A percentile compares a stretch with the other conserved stretches of the same genome.
phyloP scores from a whole-genome alignment of 495 filamentous ascomycete species.

The Immersiella caudata region DNA sequence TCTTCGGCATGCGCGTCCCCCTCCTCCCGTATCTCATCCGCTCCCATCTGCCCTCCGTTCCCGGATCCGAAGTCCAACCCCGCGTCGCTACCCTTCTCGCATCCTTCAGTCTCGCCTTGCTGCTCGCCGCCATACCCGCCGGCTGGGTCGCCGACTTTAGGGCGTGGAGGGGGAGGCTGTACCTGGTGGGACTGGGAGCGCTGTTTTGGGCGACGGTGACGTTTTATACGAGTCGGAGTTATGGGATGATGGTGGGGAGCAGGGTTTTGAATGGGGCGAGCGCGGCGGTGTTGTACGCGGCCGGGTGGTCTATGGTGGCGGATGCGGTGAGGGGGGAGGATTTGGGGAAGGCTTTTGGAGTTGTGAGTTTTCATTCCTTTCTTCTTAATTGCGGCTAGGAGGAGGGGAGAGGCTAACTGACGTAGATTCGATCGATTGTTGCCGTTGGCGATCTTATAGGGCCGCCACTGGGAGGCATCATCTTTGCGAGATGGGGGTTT shows the following conservation, averaged over 20 bases:
- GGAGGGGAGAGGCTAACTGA: neutral
- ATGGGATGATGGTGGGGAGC: conserved; percentile 5
- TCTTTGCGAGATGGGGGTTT: conserved; percentile 18
- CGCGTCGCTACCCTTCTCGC: conserved; percentile 15
- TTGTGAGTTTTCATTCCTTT: neutral
- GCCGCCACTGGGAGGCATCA: conserved; percentile 12
- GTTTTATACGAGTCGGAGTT: conserved; percentile 19
- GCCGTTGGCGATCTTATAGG: conserved; percentile 16
- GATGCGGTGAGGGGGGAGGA: conserved; percentile 16
- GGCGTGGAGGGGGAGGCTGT: conserved; percentile 3
- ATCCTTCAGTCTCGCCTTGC: conserved; percentile 16
- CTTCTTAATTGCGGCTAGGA: neutral
- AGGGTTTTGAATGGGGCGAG: conserved; percentile 18
- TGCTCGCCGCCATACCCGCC: conserved; percentile 15
- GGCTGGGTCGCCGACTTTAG: conserved; percentile 18
- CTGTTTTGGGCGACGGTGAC: conserved; percentile 13
- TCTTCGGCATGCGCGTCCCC: conserved; percentile 23
- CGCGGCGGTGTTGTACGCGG: conserved; percentile 19
- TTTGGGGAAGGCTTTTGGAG: conserved; percentile 17
- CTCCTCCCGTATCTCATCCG: conserved; percentile 19
- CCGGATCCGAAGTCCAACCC: conserved; percentile 15
- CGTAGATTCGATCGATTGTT: conserved; percentile 18
- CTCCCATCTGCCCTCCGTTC: conserved; percentile 4
- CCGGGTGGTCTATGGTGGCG: conserved; percentile 18
- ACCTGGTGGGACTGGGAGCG: conserved; percentile 13